Conservation (phyloP, 257 asterid species). For the Solanum tacnaense region DNA sequence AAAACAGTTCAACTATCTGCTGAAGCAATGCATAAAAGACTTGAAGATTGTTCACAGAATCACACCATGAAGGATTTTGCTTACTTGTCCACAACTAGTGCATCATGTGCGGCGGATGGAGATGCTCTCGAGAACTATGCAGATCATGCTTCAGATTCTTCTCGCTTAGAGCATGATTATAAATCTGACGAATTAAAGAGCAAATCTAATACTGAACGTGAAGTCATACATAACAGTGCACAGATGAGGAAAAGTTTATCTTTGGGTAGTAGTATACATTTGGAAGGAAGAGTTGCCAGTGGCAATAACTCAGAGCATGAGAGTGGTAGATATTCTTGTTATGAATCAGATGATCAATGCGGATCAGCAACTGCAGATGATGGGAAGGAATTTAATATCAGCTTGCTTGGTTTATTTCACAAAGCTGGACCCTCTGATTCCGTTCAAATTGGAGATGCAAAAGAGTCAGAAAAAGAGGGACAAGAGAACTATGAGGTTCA, state of each 20-base stretch:
- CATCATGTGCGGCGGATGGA: conserved; percentile 19
- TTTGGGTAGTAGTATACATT: conserved; percentile 52
- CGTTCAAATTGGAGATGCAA: conserved; percentile 46
- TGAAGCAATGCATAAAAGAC: conserved; percentile 51
- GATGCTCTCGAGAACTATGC: conserved; percentile 11
- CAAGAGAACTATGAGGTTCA: conserved; percentile 28
- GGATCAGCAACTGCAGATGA: conserved; percentile 23
- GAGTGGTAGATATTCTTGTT: conserved; percentile 33
- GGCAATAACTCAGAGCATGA: conserved; percentile 50
- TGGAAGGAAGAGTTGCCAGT: conserved; percentile 38
- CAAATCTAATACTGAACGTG: conserved; percentile 34
- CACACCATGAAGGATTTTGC: conserved; percentile 14
- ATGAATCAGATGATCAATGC: conserved; percentile 36
- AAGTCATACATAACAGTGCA: conserved; percentile 8
- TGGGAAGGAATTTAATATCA: conserved; percentile 20
- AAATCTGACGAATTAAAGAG: conserved; percentile 49
- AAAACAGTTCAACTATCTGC: conserved; percentile 42
- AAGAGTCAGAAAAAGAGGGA: conserved; percentile 32
- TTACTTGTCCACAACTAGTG: conserved; percentile 14
- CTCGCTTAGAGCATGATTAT: conserved; percentile 38
- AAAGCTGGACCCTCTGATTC: conserved; percentile 46
- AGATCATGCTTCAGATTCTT: conserved; percentile 32
- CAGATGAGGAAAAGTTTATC: conserved; percentile 57
- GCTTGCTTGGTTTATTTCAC: conserved; percentile 31
- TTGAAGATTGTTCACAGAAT: conserved; percentile 44